These are phyloP conservation scores for Populus hybrid DNA, from an alignment of 441 rosid genomes.

Conservation along the genomic window DNA sequence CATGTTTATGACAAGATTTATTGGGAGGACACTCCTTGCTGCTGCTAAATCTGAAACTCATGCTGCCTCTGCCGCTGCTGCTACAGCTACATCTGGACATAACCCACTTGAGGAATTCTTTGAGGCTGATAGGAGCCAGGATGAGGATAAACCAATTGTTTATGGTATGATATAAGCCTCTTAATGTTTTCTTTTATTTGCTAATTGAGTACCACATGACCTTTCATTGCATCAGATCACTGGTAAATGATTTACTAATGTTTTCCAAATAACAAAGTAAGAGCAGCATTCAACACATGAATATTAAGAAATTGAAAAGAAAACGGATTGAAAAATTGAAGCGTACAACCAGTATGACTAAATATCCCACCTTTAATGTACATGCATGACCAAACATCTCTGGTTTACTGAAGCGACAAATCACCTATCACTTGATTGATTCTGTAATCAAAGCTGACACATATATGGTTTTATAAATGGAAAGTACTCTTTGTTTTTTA, in stretches of 20 bases:
- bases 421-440: not conserved
- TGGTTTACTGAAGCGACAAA: not conserved
- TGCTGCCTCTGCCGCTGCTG: conserved; percentile 47
- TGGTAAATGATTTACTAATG: not conserved
- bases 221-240: not conserved
- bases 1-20: conserved; percentile 62
- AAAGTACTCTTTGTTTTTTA: not conserved
- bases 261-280: not conserved
- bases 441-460: not conserved
- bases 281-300: not conserved
- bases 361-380: not conserved
- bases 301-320: not conserved
- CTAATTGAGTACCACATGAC: not conserved
- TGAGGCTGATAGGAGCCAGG: conserved; percentile 63
- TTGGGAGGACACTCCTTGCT: conserved; percentile 56
- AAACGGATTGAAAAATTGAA: not conserved
- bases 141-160: conserved; percentile 64
- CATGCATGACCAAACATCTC: not conserved
- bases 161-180: conserved; percentile 43
- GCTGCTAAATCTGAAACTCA: conserved; percentile 64
- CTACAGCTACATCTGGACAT: conserved; percentile 33
- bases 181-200: not conserved
- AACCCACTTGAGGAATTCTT: conserved; percentile 87
- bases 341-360: not conserved
- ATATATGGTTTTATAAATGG: not conserved